Base-by-base conservation (phyloP, 2,329 filamentous ascomycete species). In the Phoma sp. region DNA sequence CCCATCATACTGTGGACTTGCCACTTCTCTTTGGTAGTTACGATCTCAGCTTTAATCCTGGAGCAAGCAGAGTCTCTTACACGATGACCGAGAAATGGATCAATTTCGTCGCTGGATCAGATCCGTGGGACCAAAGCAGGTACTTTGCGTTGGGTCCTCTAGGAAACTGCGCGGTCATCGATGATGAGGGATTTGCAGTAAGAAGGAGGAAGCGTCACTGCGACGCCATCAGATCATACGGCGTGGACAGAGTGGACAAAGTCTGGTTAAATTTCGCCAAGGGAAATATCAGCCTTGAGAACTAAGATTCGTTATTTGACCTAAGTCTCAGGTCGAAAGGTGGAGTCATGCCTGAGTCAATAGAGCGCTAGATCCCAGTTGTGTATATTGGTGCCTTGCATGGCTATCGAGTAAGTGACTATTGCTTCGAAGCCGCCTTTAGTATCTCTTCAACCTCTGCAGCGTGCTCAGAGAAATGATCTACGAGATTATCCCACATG, bases 401-500 rank as follows among this genome's bases (percentile, higher is more conserved):
- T 9, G 27, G 27, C 27, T 29, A 29, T 6, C 27, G 1, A 7
- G 27, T 29, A 9, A 29, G 6, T 6, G 9, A 29, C 27, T 29
- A 35, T 13, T 35, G n/a, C 32, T 35, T 13, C 10, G 32, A 35
- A 14, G 35, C 35, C 13, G 13, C 14, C 14, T 38, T 38, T 14
- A 38, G 6, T 7, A 38, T 22, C 13, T 22, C 18, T 14, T 38
- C 35, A 4, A 38, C 35, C 14, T 38, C 35, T 5, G 5, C 35
- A 4, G 24, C 70, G 58, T 82, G 76, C 41, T 64, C 71, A 0
- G 75, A 78, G 55, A 83, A 83, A 60, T 82, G 81, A 61, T 82
- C 81, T 1, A 83, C 79, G 7, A 83, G 68, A 47, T 77, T 72
- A 65, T 84, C 81, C 66, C 81, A 83, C 81, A 83, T 73, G 52